Percentiles rank a stretch among this genome's conserved stretches.
Evolutionary conservation across 2,329 filamentous ascomycete genomes (phyloP).

Genomic region (Pseudogymnoascus sp.): DNA sequence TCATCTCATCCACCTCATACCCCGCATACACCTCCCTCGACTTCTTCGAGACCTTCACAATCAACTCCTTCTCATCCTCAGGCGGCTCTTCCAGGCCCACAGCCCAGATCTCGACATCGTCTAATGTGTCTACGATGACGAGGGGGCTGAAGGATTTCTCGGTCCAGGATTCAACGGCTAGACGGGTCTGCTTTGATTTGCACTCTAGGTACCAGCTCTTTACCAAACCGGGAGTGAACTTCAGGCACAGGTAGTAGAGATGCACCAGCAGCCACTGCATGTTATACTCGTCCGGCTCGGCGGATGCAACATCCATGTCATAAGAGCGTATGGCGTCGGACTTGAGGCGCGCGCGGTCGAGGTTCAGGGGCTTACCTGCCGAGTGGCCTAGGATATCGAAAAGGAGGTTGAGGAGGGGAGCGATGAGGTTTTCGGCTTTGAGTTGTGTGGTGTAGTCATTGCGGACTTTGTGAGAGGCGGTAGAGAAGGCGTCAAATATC

Average conservation of each 20-base stretch:
- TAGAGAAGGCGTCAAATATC: constrained; percentile 75
- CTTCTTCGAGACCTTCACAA: constrained; percentile 63
- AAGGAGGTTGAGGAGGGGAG: constrained; percentile 65
- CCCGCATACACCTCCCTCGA: constrained; percentile 72
- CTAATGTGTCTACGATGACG: constrained; percentile 57
- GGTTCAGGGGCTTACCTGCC: constrained; percentile 62
- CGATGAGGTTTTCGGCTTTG: constrained; percentile 63
- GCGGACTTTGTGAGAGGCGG: constrained; percentile 73
- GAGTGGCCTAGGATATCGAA: constrained; percentile 81
- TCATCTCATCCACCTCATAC: constrained; percentile 82
- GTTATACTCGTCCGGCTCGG: constrained; percentile 60
- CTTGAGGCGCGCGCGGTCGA: constrained; percentile 60
- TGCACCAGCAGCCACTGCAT: constrained; percentile 80
- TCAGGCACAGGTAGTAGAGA: constrained; percentile 74
- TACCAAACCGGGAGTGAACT: constrained; percentile 68
- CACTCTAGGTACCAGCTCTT: constrained; percentile 80
- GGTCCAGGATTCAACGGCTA: constrained; percentile 77
- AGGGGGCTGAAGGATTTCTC: constrained; percentile 71
- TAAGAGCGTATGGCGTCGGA: constrained; percentile 48
- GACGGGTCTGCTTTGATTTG: constrained; percentile 70
- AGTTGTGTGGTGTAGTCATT: constrained; percentile 73
- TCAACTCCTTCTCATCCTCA: constrained; percentile 48
- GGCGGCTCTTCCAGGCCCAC: constrained; percentile 41
- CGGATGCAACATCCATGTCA: constrained; percentile 43
- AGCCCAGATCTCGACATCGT: constrained; percentile 62